Percentiles rank a stretch among this genome's conserved stretches.
These are phyloP conservation scores for Alternaria arborescens DNA, from an alignment of 2,329 filamentous ascomycete genomes.

Conservation along the genomic window DNA sequence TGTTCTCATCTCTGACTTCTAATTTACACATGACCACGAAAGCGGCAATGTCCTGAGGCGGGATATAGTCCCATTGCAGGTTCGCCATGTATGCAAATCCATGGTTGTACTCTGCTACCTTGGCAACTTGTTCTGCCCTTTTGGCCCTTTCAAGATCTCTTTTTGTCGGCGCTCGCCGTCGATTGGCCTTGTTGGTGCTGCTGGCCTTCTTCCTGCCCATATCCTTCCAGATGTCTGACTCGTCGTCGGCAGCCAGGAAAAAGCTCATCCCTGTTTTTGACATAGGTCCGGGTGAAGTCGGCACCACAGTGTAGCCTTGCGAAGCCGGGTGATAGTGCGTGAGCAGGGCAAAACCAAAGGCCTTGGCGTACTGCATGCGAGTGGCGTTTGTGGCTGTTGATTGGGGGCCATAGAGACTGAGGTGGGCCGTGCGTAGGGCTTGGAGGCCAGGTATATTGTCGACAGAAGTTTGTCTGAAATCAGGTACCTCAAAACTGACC, in stretches of 20 bases:
- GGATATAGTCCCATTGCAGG: conserved; percentile 24
- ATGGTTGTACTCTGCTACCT: neutral
- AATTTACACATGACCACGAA: conserved; percentile 26
- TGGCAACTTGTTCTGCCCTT: neutral
- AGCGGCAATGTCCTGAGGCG: conserved; percentile 28
- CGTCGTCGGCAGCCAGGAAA: conserved; percentile 15
- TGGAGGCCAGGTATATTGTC: conserved; percentile 18
- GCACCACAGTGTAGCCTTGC: conserved; percentile 28
- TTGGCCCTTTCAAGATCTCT: neutral
- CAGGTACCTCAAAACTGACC: conserved; percentile 9
- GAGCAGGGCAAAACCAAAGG: conserved; percentile 29
- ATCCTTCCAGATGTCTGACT: conserved; percentile 10
- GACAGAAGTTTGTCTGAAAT: conserved; percentile 13
- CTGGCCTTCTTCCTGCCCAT: neutral
- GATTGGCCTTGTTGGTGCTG: conserved; percentile 10
- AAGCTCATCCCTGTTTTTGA: conserved; percentile 25
- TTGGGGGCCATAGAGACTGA: conserved; percentile 12
- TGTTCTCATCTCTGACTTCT: neutral
- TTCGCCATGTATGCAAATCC: neutral
- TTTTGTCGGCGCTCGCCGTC: neutral
- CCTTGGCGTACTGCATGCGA: conserved; percentile 30
- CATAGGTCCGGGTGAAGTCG: conserved; percentile 15
- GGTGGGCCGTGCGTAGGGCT: conserved; percentile 21
- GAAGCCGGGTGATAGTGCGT: conserved; percentile 33
- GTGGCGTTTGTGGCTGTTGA: conserved; percentile 10